Evolutionary conservation across 176 grass and related monocot species (phyloP).

Genomic region (Zoysia pacifica): DNA sequence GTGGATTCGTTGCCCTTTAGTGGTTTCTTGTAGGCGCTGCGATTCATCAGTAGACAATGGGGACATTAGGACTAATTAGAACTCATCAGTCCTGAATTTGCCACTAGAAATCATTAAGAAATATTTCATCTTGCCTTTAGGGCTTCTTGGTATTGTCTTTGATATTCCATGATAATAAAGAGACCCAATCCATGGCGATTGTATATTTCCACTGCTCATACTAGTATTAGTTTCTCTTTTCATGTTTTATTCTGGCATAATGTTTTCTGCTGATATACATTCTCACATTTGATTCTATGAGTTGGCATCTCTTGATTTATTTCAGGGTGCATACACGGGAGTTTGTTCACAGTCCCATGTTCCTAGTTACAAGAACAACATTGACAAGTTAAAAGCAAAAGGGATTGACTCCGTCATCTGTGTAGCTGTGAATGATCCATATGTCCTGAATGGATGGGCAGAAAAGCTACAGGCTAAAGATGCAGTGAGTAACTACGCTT

Average conservation of each 20-base stretch:
- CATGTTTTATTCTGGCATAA: neutral
- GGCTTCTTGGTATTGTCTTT: neutral
- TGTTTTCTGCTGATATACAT: neutral
- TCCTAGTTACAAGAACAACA: conserved; percentile 95
- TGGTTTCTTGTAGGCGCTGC: neutral
- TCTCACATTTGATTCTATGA: neutral
- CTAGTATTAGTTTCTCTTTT: neutral
- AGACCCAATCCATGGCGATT: neutral
- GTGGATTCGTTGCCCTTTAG: neutral
- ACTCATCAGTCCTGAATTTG: no score
- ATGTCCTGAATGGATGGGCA: conserved; percentile 91
- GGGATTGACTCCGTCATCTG: conserved; percentile 92
- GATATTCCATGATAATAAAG: neutral
- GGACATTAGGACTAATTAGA: neutral
- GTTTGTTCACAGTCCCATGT: conserved; percentile 85
- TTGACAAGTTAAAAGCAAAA: conserved; percentile 92
- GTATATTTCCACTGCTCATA: neutral
- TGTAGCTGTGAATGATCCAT: conserved; percentile 92
- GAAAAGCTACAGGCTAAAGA: conserved; percentile 86
- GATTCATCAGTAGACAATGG: neutral
- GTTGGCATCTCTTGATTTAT: conserved; percentile 25
- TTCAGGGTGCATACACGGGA: conserved; percentile 89
- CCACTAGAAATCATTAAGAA: neutral
- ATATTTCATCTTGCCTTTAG: neutral
- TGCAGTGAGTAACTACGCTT: conserved; percentile 53